Evolutionary conservation across 2,329 filamentous ascomycete genomes (phyloP), one percentile per base, ranked within the genome.

Genomic region (Claviceps pazoutovae): DNA sequence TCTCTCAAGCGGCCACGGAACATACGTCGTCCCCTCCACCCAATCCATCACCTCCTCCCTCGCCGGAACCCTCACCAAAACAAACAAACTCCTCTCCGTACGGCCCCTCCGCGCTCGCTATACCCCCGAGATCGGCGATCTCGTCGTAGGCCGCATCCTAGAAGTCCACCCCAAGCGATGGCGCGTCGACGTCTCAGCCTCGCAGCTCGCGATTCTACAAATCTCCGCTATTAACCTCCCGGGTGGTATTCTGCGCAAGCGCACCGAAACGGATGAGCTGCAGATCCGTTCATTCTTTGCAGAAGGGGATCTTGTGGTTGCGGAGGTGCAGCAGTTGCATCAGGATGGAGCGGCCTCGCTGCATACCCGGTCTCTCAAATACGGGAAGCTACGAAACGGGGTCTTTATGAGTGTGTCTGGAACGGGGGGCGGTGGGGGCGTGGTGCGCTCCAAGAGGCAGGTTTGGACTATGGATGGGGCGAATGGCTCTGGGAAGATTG

Each of bases 251-350:
- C 74, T 96, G 61, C 81, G 93, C 53, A 86, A 91, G 64, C 78
- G 93, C 57, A 98, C 93, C 30, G 90, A 91, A 62, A 94, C 93
- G 16, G 93, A 98, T 67, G 93, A 97, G 72, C 76, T 98, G 61
- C 93, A 97, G 69, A 97, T 98, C 68, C 82, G 93, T 49, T 88
- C 83, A n/a, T 98, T 96, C 69, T 97, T 98, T 71, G 83, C 85
- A 51, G 93, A 98, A 68, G 93, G 93, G 13, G 93, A 98, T 65
- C 71, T 98, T 50, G 73, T 98, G 16, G 87, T 97, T 17, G 93
- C 93, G 1, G 93, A 98, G 71, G 93, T 98, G 51, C 93, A 98
- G 75, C 80, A 81, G 59, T 74, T 98, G 51, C 88, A 89, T 66
- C 78, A 82, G 53, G 91, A 97, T 68, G 91, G 90, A 53, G 84